A percentile compares a stretch with the other conserved stretches of the same genome.
Evolutionary conservation across 1,284 basidiomycete genomes (phyloP).

Genomic region (Ganoderma meredithae): DNA sequence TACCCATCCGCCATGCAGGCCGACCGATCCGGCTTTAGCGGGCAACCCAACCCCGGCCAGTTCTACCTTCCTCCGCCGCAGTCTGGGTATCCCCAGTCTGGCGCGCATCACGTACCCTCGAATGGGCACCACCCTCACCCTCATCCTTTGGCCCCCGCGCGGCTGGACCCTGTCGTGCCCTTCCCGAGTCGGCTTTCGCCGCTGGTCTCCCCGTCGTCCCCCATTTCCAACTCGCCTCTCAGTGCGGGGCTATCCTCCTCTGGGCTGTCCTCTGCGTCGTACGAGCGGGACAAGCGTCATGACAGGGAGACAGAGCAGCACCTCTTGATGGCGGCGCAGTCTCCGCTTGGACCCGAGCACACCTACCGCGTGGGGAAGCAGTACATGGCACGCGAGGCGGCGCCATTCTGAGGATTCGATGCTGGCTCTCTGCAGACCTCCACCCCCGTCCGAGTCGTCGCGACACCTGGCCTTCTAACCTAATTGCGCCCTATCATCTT

Average conservation of each 20-base stretch:
- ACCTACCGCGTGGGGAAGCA: conserved; percentile 31
- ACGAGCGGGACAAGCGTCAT: conserved; percentile 54
- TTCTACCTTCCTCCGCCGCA: conserved; percentile 35
- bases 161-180: conserved; percentile 44
- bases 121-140: conserved; percentile 31
- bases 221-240: conserved; percentile 45
- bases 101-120: conserved; percentile 26
- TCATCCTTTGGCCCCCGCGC: conserved; percentile 30
- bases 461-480: conserved; percentile 8
- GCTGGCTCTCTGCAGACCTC: not conserved
- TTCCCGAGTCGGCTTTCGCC: conserved; percentile 48
- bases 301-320: conserved; percentile 35
- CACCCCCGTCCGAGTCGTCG: not conserved
- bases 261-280: conserved; percentile 49
- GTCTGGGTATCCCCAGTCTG: conserved; percentile 23
- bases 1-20: conserved; percentile 33
- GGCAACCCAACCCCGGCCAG: conserved; percentile 21
- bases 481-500: not conserved
- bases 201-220: conserved; percentile 49
- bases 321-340: conserved; percentile 34
- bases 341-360: conserved; percentile 32
- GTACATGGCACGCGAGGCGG: conserved; percentile 27
- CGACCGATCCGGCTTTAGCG: conserved; percentile 33
- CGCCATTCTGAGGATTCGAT: conserved; percentile 17
- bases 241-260: conserved; percentile 42